phyloP scores from a whole-genome alignment of 257 asterid species.

The Rauvolfia tetraphylla region DNA sequence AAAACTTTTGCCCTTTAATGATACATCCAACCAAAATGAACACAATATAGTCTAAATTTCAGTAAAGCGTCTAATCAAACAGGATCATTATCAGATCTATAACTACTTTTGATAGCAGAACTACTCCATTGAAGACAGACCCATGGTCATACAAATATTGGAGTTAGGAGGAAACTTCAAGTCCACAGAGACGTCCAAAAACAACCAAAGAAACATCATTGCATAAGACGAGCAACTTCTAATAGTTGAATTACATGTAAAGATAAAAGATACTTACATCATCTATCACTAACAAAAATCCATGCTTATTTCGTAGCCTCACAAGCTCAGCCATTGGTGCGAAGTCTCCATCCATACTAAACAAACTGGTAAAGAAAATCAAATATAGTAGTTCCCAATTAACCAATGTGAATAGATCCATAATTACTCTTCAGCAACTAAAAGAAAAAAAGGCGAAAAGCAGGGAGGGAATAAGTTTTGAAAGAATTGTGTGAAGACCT shows the following conservation, averaged over 20 bases:
- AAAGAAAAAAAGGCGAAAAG: neutral
- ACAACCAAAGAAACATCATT: neutral
- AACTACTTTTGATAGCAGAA: neutral
- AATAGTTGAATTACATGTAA: slow-evolving; percentile 1
- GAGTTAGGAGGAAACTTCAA: neutral
- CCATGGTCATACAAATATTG: neutral
- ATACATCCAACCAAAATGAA: neutral
- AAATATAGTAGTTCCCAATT: slow-evolving; percentile 4
- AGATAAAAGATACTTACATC: slow-evolving; percentile 59
- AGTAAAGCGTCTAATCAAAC: neutral
- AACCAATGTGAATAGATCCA: neutral
- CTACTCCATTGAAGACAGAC: neutral
- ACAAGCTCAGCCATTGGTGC: slow-evolving; percentile 86
- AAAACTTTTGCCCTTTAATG: neutral
- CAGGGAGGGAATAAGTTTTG: neutral
- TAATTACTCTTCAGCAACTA: neutral
- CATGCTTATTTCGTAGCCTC: slow-evolving; percentile 83
- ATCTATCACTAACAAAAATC: slow-evolving; percentile 87
- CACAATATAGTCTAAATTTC: neutral
- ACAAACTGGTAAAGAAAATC: slow-evolving; percentile 50
- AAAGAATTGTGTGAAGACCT: neutral
- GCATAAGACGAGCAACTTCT: neutral
- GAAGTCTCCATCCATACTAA: slow-evolving; percentile 99
- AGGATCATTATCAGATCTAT: neutral
- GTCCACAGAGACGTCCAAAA: neutral